A percentile compares a stretch with the other conserved stretches of the same genome.
phyloP scores from a whole-genome alignment of 805 yeast genomes.

The Hanseniaspora vineae region DNA sequence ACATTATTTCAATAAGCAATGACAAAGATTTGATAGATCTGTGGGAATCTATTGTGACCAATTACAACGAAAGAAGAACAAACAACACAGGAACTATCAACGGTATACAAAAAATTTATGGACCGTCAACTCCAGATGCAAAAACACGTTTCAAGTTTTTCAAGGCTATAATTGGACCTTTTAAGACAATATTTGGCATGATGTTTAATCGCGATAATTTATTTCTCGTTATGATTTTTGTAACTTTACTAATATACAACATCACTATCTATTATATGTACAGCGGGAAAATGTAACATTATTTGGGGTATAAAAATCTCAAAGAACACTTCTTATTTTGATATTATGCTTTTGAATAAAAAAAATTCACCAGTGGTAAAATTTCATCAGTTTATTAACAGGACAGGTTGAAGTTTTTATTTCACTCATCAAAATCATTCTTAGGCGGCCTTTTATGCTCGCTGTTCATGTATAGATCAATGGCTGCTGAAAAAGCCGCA shows the following conservation, averaged over 20 bases:
- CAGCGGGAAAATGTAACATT: not conserved
- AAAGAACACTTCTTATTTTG: no score
- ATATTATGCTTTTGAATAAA: no score
- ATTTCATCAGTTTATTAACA: no score
- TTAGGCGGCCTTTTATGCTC: slow-evolving; percentile 76
- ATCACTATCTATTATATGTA: not conserved
- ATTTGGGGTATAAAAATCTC: no score
- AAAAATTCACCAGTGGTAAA: no score
- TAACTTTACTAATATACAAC: not conserved
- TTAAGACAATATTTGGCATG: no score
- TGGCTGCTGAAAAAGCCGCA: slow-evolving; percentile 85
- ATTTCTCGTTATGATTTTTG: not conserved
- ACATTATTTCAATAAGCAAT: slow-evolving; percentile 4
- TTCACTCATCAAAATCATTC: slow-evolving; percentile 66
- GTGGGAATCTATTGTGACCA: slow-evolving; percentile 1
- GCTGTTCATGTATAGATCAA: slow-evolving; percentile 74
- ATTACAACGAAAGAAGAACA: not conserved
- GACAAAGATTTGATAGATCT: slow-evolving; percentile 3
- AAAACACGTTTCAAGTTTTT: not conserved
- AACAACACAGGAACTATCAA: not conserved
- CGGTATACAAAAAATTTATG: not conserved
- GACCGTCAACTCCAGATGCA: not conserved
- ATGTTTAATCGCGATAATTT: not conserved
- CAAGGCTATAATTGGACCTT: no score
- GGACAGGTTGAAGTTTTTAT: no score